Evolutionary conservation across 208 protist genomes (phyloP).

Genomic region (Acanthamoeba royreba): DNA sequence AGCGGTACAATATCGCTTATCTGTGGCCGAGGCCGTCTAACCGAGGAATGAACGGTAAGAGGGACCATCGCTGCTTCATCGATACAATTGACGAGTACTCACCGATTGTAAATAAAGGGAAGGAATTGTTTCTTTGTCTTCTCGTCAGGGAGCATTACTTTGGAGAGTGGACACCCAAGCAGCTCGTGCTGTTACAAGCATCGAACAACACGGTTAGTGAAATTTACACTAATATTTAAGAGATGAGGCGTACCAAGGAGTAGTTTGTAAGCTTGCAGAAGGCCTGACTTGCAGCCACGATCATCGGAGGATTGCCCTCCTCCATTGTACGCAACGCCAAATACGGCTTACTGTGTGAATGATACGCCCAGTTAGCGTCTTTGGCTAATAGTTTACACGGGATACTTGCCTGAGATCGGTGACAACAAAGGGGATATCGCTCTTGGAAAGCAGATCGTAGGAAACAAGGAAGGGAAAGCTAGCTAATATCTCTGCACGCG

Average conservation of each 20-base stretch:
- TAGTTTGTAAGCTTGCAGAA: conserved; percentile 2
- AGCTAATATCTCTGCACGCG: background rate
- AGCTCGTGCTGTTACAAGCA: conserved; percentile 31
- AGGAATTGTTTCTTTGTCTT: background rate
- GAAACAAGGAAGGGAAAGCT: conserved; percentile 10
- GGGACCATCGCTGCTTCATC: no score
- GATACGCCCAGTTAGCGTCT: background rate
- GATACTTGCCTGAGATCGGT: background rate
- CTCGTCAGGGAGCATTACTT: background rate
- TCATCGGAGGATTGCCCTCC: background rate
- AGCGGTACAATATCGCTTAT: background rate
- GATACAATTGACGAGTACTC: background rate
- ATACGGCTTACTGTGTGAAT: background rate
- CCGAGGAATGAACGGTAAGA: no score
- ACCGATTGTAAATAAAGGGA: background rate
- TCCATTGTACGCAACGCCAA: background rate
- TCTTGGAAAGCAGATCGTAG: background rate
- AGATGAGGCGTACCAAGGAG: background rate
- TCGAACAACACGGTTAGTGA: no score
- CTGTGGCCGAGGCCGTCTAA: background rate
- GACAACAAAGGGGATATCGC: background rate
- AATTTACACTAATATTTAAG: no score
- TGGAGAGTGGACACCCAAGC: conserved; percentile 1
- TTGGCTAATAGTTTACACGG: background rate
- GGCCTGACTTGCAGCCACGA: background rate